Evolutionary conservation across 371 early-diverging fungal species (phyloP), one percentile per base, ranked within the genome.

Genomic region (Blakeslea trispora): DNA sequence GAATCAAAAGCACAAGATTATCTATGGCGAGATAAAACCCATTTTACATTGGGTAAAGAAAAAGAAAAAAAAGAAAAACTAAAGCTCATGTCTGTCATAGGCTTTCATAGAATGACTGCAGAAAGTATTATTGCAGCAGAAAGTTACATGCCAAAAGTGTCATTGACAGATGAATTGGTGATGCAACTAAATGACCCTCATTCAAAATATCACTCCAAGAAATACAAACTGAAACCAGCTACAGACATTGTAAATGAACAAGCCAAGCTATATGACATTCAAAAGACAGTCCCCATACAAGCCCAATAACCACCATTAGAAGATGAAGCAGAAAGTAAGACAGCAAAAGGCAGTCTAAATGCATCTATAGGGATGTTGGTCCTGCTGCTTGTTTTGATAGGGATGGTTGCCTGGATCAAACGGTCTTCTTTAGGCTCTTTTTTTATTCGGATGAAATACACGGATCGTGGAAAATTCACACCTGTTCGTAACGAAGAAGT

Each of bases 21-120:
- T 51, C 49, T 79, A 35, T 79, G 79, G 79, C 75, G 75, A 74
- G 79, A 79, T 50, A 53, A 57, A 9, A 67, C 71, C 5, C 79
- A 75, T 53, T 61, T 74, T 49, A 75, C 79, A 10, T 67, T 72
- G 46, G 74, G 74, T 71, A 65, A 56, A 51, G 18, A 13, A 40
- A 32, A 19, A 49, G 9, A 55, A 41, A 19, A 40, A 8, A 15
- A 17, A n/a, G n/a, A n/a, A n/a, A n/a, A n/a, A n/a, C n/a, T n/a
- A n/a, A n/a, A n/a, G n/a, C n/a, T n/a, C n/a, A n/a, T n/a, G n/a
- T n/a, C n/a, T n/a, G n/a, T n/a, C n/a, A n/a, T n/a, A 72, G 69
- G 64, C 35, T 68, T 66, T 43, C 73, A 76, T 46, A 57, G 58
- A 49, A 43, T 47, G 11, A 66, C 72, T 49, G 76, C 71, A 41